A percentile compares a stretch with the other conserved stretches of the same genome.
Evolutionary conservation across 176 grass and related monocot genomes (phyloP).

Genomic region (Oryza officinalis): DNA sequence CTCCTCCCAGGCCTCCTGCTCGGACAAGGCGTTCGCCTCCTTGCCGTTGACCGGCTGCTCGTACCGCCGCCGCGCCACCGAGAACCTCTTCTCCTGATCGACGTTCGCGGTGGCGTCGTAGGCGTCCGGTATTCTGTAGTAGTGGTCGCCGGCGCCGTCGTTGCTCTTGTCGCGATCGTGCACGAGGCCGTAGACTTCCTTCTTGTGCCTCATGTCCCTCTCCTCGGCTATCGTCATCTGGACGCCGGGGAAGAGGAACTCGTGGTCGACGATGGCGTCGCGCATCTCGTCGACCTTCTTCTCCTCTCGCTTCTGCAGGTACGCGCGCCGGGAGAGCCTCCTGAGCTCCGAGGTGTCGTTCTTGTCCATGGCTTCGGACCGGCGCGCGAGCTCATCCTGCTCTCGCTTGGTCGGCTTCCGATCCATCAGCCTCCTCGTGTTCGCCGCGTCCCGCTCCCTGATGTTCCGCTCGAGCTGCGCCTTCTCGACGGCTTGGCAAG

Average conservation of each 20-base stretch:
- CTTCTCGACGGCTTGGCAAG: too few relatives aligned
- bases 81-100: constrained; percentile 37
- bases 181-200: constrained; percentile 22
- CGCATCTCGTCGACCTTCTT: background rate
- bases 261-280: constrained; percentile 22
- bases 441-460: constrained; percentile 34
- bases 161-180: background rate
- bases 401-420: constrained; percentile 16
- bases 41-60: background rate
- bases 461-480: constrained; percentile 40
- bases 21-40: background rate
- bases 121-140: constrained; percentile 43
- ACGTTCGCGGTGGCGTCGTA: constrained; percentile 34
- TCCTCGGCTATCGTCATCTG: constrained; percentile 33
- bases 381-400: constrained; percentile 17
- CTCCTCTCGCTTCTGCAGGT: constrained; percentile 23
- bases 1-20: constrained; percentile 49
- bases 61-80: constrained; percentile 19
- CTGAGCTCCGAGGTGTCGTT: constrained; percentile 32
- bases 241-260: constrained; percentile 25
- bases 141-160: background rate
- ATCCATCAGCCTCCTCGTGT: constrained; percentile 16
- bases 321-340: background rate
- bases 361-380: constrained; percentile 22
- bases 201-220: background rate